Base-by-base conservation (phyloP, 2,329 filamentous ascomycete species). In the Magnaporthiopsis incrustans region DNA sequence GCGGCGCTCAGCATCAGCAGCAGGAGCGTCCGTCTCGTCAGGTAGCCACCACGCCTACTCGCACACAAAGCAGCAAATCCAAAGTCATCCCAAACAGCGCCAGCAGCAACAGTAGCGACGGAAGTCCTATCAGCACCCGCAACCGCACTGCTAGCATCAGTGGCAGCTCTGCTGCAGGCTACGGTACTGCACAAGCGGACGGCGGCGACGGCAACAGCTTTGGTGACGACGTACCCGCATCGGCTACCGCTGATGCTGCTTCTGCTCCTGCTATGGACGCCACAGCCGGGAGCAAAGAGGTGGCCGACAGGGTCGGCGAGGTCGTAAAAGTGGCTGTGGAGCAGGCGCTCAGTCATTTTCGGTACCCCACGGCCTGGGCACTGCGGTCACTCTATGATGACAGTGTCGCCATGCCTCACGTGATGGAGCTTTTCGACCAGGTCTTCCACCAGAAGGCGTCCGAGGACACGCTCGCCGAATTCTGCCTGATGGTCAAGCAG, bases 361-460 rank as follows among this genome's bases (percentile, higher is more conserved):
- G 83, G 65, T 87, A 85, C 71, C 83, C 84, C 63, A 88, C 85
- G 11, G 86, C 85, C 2, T 88, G 81, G 77, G 85, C 85, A 57
- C 76, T 88, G 65, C 79, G 84, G 63, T 81, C 79, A 18, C 77
- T 87, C 66, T 88, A 85, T 72, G 84, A 88, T 67, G 83, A 87
- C 70, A 79, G 82, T 66, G 77, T 77, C 59, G 72, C 75, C 56
- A 78, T 86, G 67, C 73, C 78, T 22, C 75, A 75, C 50, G 85
- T 87, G 69, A 76, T 87, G 65, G 74, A 77, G 66, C 81, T 87
- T 77, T 75, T 88, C 59, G 82, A 85, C 72, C 79, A 82, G 66
- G 78, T 88, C 32, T 86, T 82, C 71, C 77, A 78, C 67, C 83
- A 86, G 70, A 82, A 79, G 25, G 84, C 85, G n/a, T 81, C 82